Percentiles rank a stretch among this genome's conserved stretches.
phyloP scores from a whole-genome alignment of 805 yeast species.

The Aciculoconidium aculeatum region DNA sequence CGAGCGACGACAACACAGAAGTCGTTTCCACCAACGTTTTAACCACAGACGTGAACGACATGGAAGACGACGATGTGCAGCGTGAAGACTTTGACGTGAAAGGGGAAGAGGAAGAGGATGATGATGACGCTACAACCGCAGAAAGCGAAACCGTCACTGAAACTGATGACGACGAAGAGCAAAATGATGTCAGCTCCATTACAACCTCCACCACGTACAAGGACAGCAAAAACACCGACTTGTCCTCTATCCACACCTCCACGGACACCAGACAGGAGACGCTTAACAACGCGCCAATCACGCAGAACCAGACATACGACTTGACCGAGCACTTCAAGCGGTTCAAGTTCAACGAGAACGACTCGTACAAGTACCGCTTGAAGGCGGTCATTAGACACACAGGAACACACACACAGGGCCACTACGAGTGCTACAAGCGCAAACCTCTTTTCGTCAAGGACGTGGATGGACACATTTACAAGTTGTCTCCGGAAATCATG shows the following conservation, averaged over 20 bases:
- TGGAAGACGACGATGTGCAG: constrained; percentile 29
- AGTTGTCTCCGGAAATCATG: constrained; percentile 35
- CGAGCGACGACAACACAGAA: constrained; percentile 3
- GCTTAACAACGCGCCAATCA: constrained; percentile 32
- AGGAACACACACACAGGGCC: constrained; percentile 87
- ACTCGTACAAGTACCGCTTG: constrained; percentile 47
- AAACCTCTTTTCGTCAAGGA: constrained; percentile 59
- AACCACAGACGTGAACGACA: constrained; percentile 21
- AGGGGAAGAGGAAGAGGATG: constrained; percentile 27
- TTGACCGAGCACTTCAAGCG: constrained; percentile 31
- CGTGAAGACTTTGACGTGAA: constrained; percentile 33
- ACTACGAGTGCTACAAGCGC: constrained; percentile 80
- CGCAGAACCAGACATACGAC: constrained; percentile 31
- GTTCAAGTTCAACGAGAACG: constrained; percentile 36
- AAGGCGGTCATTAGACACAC: constrained; percentile 76
- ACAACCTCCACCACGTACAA: constrained; percentile 8
- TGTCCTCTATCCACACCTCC: constrained; percentile 9
- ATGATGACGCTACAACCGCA: constrained; percentile 12
- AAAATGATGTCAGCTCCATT: constrained; percentile 11
- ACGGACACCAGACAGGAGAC: constrained; percentile 27
- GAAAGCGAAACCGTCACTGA: constrained; percentile 8
- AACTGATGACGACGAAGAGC: constrained; percentile 15
- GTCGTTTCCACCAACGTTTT: constrained; percentile 11
- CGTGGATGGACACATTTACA: constrained; percentile 34
- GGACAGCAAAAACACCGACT: constrained; percentile 4